These are phyloP conservation scores for Ceratobasidium sp. DNA, from an alignment of 1,284 basidiomycete genomes.

Conservation along the genomic window DNA sequence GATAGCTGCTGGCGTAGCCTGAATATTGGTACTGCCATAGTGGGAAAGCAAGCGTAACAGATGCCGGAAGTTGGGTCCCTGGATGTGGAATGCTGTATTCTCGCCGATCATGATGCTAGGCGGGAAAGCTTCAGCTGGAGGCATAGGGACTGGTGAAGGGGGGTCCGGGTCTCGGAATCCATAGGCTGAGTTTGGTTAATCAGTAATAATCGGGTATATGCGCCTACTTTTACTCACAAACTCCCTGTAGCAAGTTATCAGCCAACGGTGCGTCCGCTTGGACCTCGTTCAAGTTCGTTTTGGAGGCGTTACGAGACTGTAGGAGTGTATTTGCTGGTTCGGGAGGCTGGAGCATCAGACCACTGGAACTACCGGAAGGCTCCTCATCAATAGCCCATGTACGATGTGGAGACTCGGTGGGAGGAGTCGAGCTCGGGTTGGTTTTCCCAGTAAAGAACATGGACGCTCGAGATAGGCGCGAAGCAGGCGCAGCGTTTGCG, in stretches of 20 bases:
- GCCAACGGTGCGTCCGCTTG: constrained; percentile 7
- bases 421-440: not conserved
- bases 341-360: constrained; percentile 5
- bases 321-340: not conserved
- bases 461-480: constrained; percentile 21
- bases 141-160: constrained; percentile 18
- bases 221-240: constrained; percentile 16
- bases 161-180: constrained; percentile 34
- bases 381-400: constrained; percentile 33
- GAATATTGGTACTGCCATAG: constrained; percentile 24
- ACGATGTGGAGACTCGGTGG: not conserved
- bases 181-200: constrained; percentile 7
- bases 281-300: constrained; percentile 4
- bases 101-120: constrained; percentile 22
- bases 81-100: constrained; percentile 11
- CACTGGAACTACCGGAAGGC: not conserved
- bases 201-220: not conserved
- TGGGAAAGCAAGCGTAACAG: constrained; percentile 28
- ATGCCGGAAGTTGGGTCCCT: constrained; percentile 31
- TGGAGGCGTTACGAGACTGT: constrained; percentile 14
- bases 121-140: constrained; percentile 18
- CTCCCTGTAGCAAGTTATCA: constrained; percentile 9
- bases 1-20: constrained; percentile 29
- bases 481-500: not conserved
- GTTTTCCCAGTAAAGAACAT: constrained; percentile 16